Percentiles rank a stretch among this genome's conserved stretches.
Evolutionary conservation across 176 grass and related monocot genomes (phyloP).

Genomic region (Carex littledalei): DNA sequence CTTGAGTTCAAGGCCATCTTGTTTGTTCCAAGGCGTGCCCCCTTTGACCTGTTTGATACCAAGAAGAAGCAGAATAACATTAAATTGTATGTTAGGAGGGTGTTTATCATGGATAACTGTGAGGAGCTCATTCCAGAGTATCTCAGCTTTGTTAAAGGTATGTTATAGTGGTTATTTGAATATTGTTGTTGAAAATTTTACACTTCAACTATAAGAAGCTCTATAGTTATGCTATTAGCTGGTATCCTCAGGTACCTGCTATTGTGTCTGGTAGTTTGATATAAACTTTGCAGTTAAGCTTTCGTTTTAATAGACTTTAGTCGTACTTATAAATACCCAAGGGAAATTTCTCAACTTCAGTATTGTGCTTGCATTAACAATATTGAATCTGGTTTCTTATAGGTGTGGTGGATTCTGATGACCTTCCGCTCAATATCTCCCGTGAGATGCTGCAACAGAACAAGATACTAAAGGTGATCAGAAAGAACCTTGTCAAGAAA

Average conservation of each 20-base stretch:
- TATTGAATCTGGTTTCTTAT: not conserved
- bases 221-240: too few relatives aligned
- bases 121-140: slow-evolving; percentile 45
- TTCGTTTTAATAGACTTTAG: too few relatives aligned
- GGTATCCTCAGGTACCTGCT: too few relatives aligned
- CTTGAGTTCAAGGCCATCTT: slow-evolving; percentile 46
- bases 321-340: too few relatives aligned
- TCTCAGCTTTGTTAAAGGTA: slow-evolving; percentile 35
- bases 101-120: slow-evolving; percentile 50
- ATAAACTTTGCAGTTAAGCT: too few relatives aligned
- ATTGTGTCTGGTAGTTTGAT: too few relatives aligned
- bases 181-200: too few relatives aligned
- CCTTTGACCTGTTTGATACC: slow-evolving; percentile 44
- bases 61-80: slow-evolving; percentile 44
- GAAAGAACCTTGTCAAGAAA: slow-evolving; percentile 47
- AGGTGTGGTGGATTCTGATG: slow-evolving; percentile 43
- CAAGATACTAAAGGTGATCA: slow-evolving; percentile 48
- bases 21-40: slow-evolving; percentile 38
- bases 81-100: slow-evolving; percentile 38
- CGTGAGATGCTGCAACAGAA: slow-evolving; percentile 49
- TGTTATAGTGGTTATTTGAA: too few relatives aligned
- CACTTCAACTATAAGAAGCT: too few relatives aligned
- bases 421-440: slow-evolving; percentile 41
- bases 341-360: too few relatives aligned
- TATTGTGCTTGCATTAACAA: too few relatives aligned